Percentiles rank a stretch among this genome's conserved stretches.
phyloP scores from a whole-genome alignment of 225 moss, liverwort and hornwort genomes.

The Physcomitrellopsis africana region DNA sequence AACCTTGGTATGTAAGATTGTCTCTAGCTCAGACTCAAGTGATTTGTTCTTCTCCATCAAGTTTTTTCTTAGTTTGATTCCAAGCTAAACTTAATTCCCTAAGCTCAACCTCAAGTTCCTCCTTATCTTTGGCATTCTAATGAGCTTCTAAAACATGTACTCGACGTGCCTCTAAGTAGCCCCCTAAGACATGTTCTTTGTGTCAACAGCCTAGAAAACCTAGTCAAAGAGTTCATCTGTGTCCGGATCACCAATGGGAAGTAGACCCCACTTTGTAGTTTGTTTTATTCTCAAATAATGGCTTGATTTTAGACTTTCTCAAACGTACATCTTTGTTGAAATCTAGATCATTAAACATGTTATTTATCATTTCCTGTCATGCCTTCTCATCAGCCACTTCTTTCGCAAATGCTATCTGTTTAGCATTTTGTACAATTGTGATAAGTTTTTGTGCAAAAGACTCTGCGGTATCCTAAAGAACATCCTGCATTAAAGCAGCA shows the following conservation, averaged over 20 bases:
- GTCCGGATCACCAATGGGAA: conserved; percentile 72
- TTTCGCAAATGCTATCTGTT: conserved; percentile 88
- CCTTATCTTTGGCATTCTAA: no score
- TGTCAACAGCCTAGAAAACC: conserved; percentile 88
- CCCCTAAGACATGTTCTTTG: conserved; percentile 50
- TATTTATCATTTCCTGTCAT: conserved; percentile 67
- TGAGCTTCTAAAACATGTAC: no score
- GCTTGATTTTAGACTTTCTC: conserved; percentile 78
- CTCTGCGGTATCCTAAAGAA: no score
- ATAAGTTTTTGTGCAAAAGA: no score
- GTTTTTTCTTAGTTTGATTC: no score
- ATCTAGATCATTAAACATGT: conserved; percentile 71
- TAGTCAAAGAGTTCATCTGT: conserved; percentile 79
- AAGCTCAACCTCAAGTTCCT: no score
- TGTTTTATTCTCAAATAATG: conserved; percentile 71
- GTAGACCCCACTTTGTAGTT: conserved; percentile 88
- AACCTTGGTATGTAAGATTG: no score
- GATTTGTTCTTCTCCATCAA: no score
- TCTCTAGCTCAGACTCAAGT: no score
- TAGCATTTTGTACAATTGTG: conserved; percentile 79
- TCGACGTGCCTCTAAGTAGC: no score
- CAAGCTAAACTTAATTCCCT: no score
- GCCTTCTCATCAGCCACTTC: conserved; percentile 83
- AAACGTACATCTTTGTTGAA: conserved; percentile 71
- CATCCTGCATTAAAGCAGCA: no score